These are phyloP conservation scores for Glomus cerebriforme DNA, from an alignment of 192 early-diverging fungal genomes.

Conservation along the genomic window DNA sequence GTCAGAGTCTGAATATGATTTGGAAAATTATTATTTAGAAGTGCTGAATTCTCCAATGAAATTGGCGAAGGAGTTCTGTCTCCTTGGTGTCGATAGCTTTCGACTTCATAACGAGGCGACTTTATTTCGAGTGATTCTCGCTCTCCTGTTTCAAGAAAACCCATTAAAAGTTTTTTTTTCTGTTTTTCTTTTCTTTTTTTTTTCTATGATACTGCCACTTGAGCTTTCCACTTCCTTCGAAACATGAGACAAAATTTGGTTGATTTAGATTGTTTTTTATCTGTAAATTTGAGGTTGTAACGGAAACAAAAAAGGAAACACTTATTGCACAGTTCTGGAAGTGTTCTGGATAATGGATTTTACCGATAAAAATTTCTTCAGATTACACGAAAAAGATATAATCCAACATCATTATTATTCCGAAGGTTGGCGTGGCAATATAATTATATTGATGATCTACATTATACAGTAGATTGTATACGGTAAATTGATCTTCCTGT, in stretches of 20 bases:
- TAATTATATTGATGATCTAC: neutral
- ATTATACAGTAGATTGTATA: neutral
- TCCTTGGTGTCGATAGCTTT: conserved; percentile 10
- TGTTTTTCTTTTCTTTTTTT: neutral
- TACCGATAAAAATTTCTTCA: neutral
- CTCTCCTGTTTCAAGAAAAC: conserved; percentile 12
- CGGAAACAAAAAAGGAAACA: neutral
- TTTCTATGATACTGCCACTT: neutral
- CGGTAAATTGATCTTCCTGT: neutral
- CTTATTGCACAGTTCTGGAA: neutral
- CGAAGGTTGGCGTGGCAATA: neutral
- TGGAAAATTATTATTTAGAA: neutral
- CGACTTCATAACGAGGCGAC: conserved; percentile 14
- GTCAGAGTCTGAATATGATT: neutral
- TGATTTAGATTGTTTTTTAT: neutral
- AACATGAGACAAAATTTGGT: conserved; percentile 1
- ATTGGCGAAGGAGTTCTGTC: neutral
- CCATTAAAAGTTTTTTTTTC: conserved; percentile 25
- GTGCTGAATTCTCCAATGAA: neutral
- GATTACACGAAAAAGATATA: neutral
- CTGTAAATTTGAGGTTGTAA: neutral
- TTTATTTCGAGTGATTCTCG: conserved; percentile 29
- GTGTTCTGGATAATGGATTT: neutral
- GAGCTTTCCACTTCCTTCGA: conserved; percentile 8
- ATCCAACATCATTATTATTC: neutral